Base-by-base conservation (phyloP, 495 filamentous ascomycete genomes). In the Lepidopterella palustris region DNA sequence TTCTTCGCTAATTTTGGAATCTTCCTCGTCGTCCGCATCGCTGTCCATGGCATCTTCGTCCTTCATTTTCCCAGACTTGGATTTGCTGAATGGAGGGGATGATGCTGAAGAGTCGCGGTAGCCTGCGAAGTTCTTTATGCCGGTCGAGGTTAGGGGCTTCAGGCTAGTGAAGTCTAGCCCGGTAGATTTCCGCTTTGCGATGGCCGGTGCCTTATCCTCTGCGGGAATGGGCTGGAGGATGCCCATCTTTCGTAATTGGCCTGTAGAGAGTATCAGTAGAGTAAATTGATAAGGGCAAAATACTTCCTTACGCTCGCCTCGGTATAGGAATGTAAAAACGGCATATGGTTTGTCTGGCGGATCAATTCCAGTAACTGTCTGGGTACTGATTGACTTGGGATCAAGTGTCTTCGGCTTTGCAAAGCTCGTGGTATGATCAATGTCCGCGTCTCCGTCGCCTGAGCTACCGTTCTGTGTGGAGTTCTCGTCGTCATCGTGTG, bases 361-460 rank as follows among this genome's bases (percentile, higher is more conserved):
- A 73, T 99, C 93, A 63, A 99, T 95, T n/a, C 93, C 93, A 23
- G 92, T 97, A 18, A 99, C 93, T 0, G 92, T 97, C 74, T 99
- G 93, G 0, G 95, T 97, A 67, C 91, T 96, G 69, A 99, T 97
- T 8, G 87, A 87, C 74, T 96, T 96, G 1, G 92, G 93, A 75
- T 99, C 95, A 26, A 99, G 80, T 18, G 91, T 85, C 77, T 97
- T 99, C 3, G 93, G 95, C 71, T 97, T 92, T 11, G 95, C 95
- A 73, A 99, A 99, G 69, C 93, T 97, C 24, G 93, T 97, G 45
- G 93, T 97, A 73, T 99, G 93, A 72, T 97, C 95, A 42, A 97
- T 81, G 67, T 97, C 89, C 51, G 78, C 82, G 64, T 73, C 72
- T 23, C 79, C 80, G 48, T 74, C 82, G 29, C 78, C 59, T 21